phyloP scores from a whole-genome alignment of 2,329 filamentous ascomycete species.

The Mollisiaceae sp. region DNA sequence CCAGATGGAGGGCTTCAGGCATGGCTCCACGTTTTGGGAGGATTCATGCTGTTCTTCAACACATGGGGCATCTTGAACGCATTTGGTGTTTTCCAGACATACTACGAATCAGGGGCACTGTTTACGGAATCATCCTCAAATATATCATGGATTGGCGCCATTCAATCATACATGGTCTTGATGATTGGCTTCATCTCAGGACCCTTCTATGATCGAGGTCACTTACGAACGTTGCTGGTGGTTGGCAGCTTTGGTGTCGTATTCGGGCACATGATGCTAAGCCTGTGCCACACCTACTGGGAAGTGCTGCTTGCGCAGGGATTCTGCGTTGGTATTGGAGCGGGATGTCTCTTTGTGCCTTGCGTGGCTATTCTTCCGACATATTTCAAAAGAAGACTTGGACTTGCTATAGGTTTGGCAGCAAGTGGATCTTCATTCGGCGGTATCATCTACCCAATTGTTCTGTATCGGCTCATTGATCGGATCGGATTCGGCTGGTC shows the following conservation, averaged over 20 bases:
- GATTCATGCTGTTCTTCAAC: constrained; percentile 59
- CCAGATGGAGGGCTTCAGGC: constrained; percentile 60
- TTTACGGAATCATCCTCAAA: constrained; percentile 54
- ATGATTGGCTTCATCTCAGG: constrained; percentile 62
- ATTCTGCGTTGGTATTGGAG: constrained; percentile 50
- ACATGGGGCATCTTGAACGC: constrained; percentile 54
- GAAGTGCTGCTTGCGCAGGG: constrained; percentile 56
- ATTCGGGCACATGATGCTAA: constrained; percentile 67
- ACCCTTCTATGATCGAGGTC: constrained; percentile 64
- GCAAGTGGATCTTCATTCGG: constrained; percentile 52
- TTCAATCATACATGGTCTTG: constrained; percentile 56
- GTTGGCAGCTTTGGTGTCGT: constrained; percentile 59
- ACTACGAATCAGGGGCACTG: constrained; percentile 57
- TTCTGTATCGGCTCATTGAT: constrained; percentile 58
- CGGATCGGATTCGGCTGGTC: constrained; percentile 59
- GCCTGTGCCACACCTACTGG: constrained; percentile 57
- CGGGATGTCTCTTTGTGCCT: constrained; percentile 51
- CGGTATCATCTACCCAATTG: constrained; percentile 64
- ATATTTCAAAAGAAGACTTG: constrained; percentile 53
- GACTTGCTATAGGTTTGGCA: constrained; percentile 52
- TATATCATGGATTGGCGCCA: constrained; percentile 62
- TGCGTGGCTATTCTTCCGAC: constrained; percentile 47
- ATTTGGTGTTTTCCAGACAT: constrained; percentile 62
- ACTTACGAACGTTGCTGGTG: constrained; percentile 57
- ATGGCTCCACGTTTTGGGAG: constrained; percentile 59